phyloP scores from a whole-genome alignment of 768 basidiomycete species.

The Gyrodon lividus region DNA sequence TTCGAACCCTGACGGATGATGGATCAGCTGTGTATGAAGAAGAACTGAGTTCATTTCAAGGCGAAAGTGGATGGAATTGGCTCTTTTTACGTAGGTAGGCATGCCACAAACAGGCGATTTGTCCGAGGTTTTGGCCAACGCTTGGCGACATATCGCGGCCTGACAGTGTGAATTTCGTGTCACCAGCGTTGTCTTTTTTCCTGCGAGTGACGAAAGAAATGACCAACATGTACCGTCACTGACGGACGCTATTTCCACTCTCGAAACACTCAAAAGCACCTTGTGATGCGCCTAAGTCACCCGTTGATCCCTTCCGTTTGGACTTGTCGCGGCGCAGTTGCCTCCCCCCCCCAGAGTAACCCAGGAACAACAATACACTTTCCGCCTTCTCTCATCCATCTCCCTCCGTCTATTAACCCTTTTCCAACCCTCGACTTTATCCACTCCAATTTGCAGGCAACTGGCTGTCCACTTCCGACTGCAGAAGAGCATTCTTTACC shows the following conservation, averaged over 20 bases:
- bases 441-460: conserved; percentile 15
- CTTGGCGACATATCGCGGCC: conserved; percentile 20
- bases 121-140: conserved; percentile 14
- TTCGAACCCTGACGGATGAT: neutral
- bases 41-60: neutral
- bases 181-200: conserved; percentile 19
- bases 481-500: conserved; percentile 14
- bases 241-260: conserved; percentile 1
- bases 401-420: conserved; percentile 8
- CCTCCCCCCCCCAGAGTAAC: conserved; percentile 3
- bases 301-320: neutral
- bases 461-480: conserved; percentile 19
- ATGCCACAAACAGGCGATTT: neutral
- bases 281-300: neutral
- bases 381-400: conserved; percentile 15
- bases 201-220: conserved; percentile 30
- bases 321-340: conserved; percentile 3
- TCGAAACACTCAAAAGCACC: conserved; percentile 24
- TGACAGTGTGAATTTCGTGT: conserved; percentile 31
- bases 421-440: neutral
- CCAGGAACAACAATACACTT: conserved; percentile 13
- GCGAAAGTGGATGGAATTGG: neutral
- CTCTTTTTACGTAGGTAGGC: conserved; percentile 7
- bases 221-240: conserved; percentile 25
- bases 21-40: neutral